A percentile compares a stretch with the other conserved stretches of the same genome.
Evolutionary conservation across 192 early-diverging fungal species (phyloP).

Genomic region (Globomyces pollinis-pini): DNA sequence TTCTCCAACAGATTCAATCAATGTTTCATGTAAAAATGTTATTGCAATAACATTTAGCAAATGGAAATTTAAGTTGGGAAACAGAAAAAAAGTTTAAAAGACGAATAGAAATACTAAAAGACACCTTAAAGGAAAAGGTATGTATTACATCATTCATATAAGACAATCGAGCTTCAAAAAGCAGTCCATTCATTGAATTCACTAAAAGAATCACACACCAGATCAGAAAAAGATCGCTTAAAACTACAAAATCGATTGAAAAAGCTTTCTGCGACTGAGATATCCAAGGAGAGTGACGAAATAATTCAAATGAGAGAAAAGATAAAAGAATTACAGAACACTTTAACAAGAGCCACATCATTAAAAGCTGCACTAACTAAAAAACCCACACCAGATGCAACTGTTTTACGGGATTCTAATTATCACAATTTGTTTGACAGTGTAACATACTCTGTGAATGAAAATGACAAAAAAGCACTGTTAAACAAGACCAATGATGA

Average conservation of each 20-base stretch:
- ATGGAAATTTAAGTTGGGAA: slow-evolving; percentile 20
- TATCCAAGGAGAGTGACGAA: too few relatives aligned
- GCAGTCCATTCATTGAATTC: background rate
- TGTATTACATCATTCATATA: too few relatives aligned
- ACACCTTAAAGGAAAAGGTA: slow-evolving; percentile 17
- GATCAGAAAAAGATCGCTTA: slow-evolving; percentile 16
- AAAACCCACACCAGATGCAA: background rate
- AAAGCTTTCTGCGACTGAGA: too few relatives aligned
- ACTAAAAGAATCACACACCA: slow-evolving; percentile 8
- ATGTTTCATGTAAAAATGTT: slow-evolving; percentile 9
- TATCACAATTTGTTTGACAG: too few relatives aligned
- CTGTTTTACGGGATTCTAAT: background rate
- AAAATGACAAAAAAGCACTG: too few relatives aligned
- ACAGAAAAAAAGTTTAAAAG: slow-evolving; percentile 27
- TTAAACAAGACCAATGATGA: too few relatives aligned
- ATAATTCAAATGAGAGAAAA: background rate
- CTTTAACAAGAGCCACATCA: background rate
- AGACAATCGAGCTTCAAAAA: slow-evolving; percentile 13
- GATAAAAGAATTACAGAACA: background rate
- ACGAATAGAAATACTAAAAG: slow-evolving; percentile 17
- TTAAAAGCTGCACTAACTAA: background rate
- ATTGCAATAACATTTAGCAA: slow-evolving; percentile 5
- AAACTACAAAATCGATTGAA: slow-evolving; percentile 18
- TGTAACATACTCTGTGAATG: too few relatives aligned
- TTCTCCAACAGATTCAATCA: too few relatives aligned